These are phyloP conservation scores for Ogataea pini DNA, from an alignment of 805 yeast genomes.

Conservation along the genomic window DNA sequence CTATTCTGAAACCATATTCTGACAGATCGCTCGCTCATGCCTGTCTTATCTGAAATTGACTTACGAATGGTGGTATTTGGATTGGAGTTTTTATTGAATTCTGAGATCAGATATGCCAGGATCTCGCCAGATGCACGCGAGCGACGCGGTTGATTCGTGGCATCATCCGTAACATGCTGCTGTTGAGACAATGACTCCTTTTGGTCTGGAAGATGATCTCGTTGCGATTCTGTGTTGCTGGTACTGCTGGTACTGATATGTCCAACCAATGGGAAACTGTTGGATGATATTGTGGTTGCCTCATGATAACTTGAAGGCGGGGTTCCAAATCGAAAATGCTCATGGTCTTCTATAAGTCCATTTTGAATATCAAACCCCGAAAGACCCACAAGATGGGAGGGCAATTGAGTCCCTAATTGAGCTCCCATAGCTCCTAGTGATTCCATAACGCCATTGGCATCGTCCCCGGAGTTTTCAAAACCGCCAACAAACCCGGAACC, in stretches of 20 bases:
- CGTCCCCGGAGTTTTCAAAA: neutral
- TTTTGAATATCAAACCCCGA: constrained; percentile 7
- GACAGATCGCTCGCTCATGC: constrained; percentile 85
- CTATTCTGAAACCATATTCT: constrained; percentile 93
- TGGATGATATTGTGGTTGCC: constrained; percentile 5
- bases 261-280: constrained; percentile 2
- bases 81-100: constrained; percentile 70
- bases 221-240: neutral
- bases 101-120: constrained; percentile 62
- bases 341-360: constrained; percentile 10
- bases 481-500: constrained; percentile 3
- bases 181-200: neutral
- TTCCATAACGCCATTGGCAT: constrained; percentile 1
- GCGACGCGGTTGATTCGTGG: constrained; percentile 28
- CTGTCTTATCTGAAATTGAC: constrained; percentile 67
- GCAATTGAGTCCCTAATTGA: constrained; percentile 5
- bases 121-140: constrained; percentile 63
- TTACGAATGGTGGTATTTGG: constrained; percentile 75
- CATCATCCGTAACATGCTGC: constrained; percentile 9
- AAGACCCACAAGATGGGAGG: constrained; percentile 7
- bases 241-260: neutral
- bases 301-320: constrained; percentile 1
- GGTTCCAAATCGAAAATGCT: constrained; percentile 6
- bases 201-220: neutral
- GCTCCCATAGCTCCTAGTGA: constrained; percentile 5